Percentiles rank a stretch among this genome's conserved stretches.
These are phyloP conservation scores for Rubroboletus pulcherrimus DNA, from an alignment of 768 basidiomycete genomes.

Conservation along the genomic window DNA sequence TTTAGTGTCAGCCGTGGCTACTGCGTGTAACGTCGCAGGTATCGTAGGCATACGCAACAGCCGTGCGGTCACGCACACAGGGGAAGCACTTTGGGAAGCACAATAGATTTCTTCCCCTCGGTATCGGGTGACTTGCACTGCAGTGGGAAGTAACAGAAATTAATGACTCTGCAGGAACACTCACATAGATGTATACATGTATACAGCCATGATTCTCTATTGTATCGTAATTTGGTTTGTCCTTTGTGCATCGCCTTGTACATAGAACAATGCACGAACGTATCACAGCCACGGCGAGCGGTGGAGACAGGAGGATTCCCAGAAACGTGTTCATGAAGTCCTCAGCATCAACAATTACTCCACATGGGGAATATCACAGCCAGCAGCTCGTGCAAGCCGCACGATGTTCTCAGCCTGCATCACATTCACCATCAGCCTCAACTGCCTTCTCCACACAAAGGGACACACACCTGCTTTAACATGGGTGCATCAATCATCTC, in stretches of 20 bases:
- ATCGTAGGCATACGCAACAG: no score
- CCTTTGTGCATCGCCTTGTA: background rate
- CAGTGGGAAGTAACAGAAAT: no score
- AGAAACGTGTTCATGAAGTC: background rate
- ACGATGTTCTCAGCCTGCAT: constrained; percentile 50
- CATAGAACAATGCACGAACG: background rate
- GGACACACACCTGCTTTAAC: constrained; percentile 57
- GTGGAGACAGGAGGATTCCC: background rate
- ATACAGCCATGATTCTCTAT: no score
- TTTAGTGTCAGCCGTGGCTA: no score
- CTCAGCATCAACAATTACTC: constrained; percentile 13
- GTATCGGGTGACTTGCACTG: no score
- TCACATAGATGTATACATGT: no score
- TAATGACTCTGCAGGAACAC: no score
- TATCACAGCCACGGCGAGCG: background rate
- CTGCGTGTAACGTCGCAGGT: no score
- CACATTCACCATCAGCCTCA: constrained; percentile 1
- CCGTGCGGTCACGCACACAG: no score
- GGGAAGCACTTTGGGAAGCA: no score
- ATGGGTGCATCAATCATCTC: constrained; percentile 93
- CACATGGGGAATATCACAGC: constrained; percentile 48
- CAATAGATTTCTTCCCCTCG: no score
- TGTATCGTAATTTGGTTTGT: no score
- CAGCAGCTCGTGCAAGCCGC: constrained; percentile 50
- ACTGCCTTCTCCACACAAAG: background rate